These are phyloP conservation scores for Tricholoma matsutake DNA, from an alignment of 768 basidiomycete species.

Conservation along the genomic window DNA sequence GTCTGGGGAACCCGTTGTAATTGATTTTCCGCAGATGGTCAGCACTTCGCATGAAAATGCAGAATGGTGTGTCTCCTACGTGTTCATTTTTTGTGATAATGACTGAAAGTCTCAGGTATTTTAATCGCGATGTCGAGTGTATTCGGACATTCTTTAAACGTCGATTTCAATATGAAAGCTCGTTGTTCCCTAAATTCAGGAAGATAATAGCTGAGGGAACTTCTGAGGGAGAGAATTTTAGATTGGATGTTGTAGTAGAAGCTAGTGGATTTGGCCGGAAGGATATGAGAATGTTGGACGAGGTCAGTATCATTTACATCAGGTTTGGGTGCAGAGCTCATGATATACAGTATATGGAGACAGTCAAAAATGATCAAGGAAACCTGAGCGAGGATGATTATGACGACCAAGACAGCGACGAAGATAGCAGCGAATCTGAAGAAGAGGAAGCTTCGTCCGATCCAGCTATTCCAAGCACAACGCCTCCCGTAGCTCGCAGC, in stretches of 20 bases:
- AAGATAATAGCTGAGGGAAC: constrained; percentile 48
- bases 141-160: constrained; percentile 90
- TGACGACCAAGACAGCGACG: constrained; percentile 32
- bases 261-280: constrained; percentile 91
- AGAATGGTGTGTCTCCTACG: constrained; percentile 66
- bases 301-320: constrained; percentile 51
- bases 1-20: constrained; percentile 75
- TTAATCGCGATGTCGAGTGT: constrained; percentile 97
- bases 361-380: constrained; percentile 37
- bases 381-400: constrained; percentile 10
- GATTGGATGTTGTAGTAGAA: constrained; percentile 86
- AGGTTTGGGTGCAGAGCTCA: neutral
- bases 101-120: constrained; percentile 67
- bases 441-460: constrained; percentile 27
- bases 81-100: constrained; percentile 8
- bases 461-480: constrained; percentile 11
- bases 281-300: constrained; percentile 78
- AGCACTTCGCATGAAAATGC: constrained; percentile 95
- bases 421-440: constrained; percentile 26
- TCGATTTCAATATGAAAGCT: constrained; percentile 90
- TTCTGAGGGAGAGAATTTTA: constrained; percentile 53
- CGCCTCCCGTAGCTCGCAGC: neutral
- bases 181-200: constrained; percentile 83
- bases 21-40: constrained; percentile 99
- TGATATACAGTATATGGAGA: constrained; percentile 62